Base-by-base conservation (phyloP, 1,284 basidiomycete genomes). In the Trametes pubescens region DNA sequence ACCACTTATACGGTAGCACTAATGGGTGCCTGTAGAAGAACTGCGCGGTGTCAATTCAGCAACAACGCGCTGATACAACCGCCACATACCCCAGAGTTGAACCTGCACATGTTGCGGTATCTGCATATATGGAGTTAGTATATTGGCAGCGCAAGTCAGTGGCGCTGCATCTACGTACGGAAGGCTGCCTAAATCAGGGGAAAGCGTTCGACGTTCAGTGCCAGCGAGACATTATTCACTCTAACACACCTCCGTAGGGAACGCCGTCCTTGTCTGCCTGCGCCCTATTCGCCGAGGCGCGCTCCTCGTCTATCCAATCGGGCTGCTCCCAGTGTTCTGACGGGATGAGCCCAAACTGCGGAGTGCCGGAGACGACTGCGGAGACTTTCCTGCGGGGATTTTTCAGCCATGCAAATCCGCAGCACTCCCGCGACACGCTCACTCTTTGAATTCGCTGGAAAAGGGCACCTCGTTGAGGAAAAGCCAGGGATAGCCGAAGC, bases 321-420 rank as follows among this genome's bases (percentile, higher is more conserved):
- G 96, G 95, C 74, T 97, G 95, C 66, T 84, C 80, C 96, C 96
- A 98, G 68, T 96, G 83, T 3, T 93, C 88, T 18, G 44, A 2
- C 1, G 56, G 56, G 18, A 88, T 82, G 10, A 77, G 65, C 0
- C 80, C 84, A 62, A 84, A 86, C 44, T 81, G 74, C 3, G 82
- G 75, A 14, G 75, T 72, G 7, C 82, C 76, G 1, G 73, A 68
- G 0, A 76, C 79, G 16, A 83, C 61, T 21, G 78, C 77, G 9
- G 75, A 74, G 4, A 85, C 71, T 1, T 80, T 81, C 21, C 84
- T 86, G 59, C 14, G 10, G n/a, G 1, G 18, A 16, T 44, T 22
- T 7, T 44, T 51, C 40, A 56, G 53, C 9, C 14, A 16, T 16
- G 3, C 21, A n/a, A 11, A n/a, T 1, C 14, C 29, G 22, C 29